A percentile compares a stretch with the other conserved stretches of the same genome.
These are phyloP conservation scores for Aspergillus fructus DNA, from an alignment of 2,329 filamentous ascomycete species.

Conservation along the genomic window DNA sequence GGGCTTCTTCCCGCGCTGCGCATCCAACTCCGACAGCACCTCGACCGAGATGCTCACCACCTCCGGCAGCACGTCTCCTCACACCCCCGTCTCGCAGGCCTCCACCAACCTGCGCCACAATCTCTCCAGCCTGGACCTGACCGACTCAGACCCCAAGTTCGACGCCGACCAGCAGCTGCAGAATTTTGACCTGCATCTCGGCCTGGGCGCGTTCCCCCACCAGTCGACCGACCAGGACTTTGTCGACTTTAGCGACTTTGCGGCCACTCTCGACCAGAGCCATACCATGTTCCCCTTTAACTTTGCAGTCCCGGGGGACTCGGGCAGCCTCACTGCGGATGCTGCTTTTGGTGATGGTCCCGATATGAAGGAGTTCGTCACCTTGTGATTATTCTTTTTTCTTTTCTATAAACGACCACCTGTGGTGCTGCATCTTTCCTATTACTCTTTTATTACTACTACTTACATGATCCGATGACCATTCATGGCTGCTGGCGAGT, in stretches of 20 bases:
- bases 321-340: not conserved
- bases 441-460: not conserved
- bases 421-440: too few species aligned
- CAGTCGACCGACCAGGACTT: conserved; percentile 12
- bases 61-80: conserved; percentile 24
- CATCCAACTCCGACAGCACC: conserved; percentile 7
- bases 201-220: conserved; percentile 16
- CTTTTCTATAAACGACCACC: too few species aligned
- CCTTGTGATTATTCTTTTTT: not conserved
- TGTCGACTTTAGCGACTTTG: conserved; percentile 31
- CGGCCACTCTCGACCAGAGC: conserved; percentile 26
- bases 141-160: conserved; percentile 15
- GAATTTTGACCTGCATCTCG: conserved; percentile 28
- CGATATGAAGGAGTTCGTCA: not conserved
- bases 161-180: conserved; percentile 28
- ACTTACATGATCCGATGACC: too few species aligned
- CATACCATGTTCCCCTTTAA: not conserved
- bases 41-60: conserved; percentile 29
- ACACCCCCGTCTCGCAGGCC: conserved; percentile 8
- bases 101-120: not conserved
- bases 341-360: not conserved
- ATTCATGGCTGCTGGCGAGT: too few species aligned
- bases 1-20: conserved; percentile 6
- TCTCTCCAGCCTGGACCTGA: conserved; percentile 12
- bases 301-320: conserved; percentile 1